Percentiles rank a stretch among this genome's conserved stretches.
Evolutionary conservation across 164 flowering plant species (phyloP).

Genomic region (Chimonanthus praecox): DNA sequence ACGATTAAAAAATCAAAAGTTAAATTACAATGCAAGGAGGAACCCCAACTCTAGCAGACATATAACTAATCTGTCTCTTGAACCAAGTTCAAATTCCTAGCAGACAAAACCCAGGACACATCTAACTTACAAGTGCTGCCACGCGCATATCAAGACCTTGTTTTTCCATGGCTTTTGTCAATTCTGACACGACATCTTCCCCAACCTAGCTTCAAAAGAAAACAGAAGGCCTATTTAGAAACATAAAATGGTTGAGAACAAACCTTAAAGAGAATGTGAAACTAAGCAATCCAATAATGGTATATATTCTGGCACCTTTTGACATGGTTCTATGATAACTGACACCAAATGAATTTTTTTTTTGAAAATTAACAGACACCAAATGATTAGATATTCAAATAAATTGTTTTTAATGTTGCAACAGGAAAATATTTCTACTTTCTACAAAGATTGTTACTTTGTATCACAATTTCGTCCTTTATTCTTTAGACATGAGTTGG

Average conservation of each 20-base stretch:
- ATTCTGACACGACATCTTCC: slow-evolving; percentile 63
- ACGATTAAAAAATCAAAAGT: neutral
- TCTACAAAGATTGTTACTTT: too few species aligned
- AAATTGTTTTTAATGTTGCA: too few species aligned
- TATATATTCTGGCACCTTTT: too few species aligned
- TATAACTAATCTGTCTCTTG: neutral
- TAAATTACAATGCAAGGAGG: neutral
- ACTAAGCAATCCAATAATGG: too few species aligned
- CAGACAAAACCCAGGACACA: neutral
- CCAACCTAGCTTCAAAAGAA: slow-evolving; percentile 43
- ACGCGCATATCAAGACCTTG: slow-evolving; percentile 74
- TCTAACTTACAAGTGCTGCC: slow-evolving; percentile 54
- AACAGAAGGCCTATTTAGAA: slow-evolving; percentile 1
- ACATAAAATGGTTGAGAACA: neutral
- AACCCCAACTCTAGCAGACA: neutral
- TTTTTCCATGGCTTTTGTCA: slow-evolving; percentile 65
- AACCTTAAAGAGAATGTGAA: neutral
- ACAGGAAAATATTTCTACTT: too few species aligned
- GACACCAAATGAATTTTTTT: too few species aligned
- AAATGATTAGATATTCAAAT: too few species aligned
- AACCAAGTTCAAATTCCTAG: neutral
- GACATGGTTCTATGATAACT: too few species aligned
- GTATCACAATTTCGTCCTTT: too few species aligned
- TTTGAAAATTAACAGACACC: too few species aligned
- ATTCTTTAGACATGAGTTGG: too few species aligned